Percentiles rank a stretch among this genome's conserved stretches.
These are phyloP conservation scores for Paxillus ammoniavirescens DNA, from an alignment of 768 basidiomycete species.

Conservation along the genomic window DNA sequence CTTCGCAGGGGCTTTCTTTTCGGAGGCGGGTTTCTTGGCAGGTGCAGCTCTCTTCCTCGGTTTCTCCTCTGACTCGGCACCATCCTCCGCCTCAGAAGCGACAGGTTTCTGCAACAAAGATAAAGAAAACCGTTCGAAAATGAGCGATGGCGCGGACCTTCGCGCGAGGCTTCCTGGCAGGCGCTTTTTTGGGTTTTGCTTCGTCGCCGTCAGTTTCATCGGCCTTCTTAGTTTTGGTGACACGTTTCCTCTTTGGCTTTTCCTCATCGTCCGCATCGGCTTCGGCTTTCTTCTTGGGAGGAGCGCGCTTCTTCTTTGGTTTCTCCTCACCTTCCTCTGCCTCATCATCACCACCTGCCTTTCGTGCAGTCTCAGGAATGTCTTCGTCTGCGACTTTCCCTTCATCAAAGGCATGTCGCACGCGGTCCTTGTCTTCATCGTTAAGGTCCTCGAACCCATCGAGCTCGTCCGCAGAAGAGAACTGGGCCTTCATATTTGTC, in stretches of 20 bases:
- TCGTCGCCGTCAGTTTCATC: slow-evolving; percentile 38
- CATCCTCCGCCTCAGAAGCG: slow-evolving; percentile 28
- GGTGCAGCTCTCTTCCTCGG: slow-evolving; percentile 48
- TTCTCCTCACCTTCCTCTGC: slow-evolving; percentile 53
- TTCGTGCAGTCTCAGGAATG: slow-evolving; percentile 71
- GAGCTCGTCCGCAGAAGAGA: slow-evolving; percentile 61
- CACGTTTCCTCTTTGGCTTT: slow-evolving; percentile 37
- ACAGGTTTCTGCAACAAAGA: slow-evolving; percentile 25
- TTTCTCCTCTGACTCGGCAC: slow-evolving; percentile 41
- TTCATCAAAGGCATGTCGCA: slow-evolving; percentile 70
- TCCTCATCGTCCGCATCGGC: slow-evolving; percentile 35
- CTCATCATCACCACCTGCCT: slow-evolving; percentile 47
- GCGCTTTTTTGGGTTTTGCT: slow-evolving; percentile 31
- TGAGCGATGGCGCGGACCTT: slow-evolving; percentile 30
- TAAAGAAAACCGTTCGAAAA: slow-evolving; percentile 11
- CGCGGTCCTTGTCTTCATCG: slow-evolving; percentile 66
- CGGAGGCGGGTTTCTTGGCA: slow-evolving; percentile 42
- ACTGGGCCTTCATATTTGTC: slow-evolving; percentile 62
- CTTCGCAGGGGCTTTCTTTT: slow-evolving; percentile 50
- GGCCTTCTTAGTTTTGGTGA: slow-evolving; percentile 28
- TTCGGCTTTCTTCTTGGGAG: slow-evolving; percentile 35
- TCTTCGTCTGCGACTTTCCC: slow-evolving; percentile 84
- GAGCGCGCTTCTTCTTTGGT: slow-evolving; percentile 49
- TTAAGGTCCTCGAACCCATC: slow-evolving; percentile 82
- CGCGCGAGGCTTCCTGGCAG: slow-evolving; percentile 34